A percentile compares a stretch with the other conserved stretches of the same genome.
Conservation (phyloP, 495 filamentous ascomycete genomes). For the Daldinia childiae region DNA sequence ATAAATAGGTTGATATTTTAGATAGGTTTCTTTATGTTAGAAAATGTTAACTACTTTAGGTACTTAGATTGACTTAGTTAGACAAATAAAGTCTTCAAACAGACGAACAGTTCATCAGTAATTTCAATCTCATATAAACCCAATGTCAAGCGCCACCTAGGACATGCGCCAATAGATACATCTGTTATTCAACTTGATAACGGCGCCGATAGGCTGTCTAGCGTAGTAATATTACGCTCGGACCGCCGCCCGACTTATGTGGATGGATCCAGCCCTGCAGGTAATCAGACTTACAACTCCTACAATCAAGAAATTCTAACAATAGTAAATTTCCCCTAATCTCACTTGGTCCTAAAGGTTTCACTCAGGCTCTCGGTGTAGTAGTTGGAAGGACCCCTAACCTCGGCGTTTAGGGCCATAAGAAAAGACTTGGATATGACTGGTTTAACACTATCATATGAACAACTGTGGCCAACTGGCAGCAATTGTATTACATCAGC, state of each 20-base stretch:
- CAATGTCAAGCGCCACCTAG: background rate
- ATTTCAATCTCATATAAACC: background rate
- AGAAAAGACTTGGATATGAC: background rate
- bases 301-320: background rate
- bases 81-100: background rate
- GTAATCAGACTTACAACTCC: background rate
- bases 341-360: background rate
- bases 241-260: background rate
- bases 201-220: background rate
- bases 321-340: background rate
- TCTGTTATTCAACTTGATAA: background rate
- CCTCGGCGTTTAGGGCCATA: background rate
- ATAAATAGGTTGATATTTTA: too few species aligned
- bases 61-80: too few species aligned
- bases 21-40: too few species aligned
- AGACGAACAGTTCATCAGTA: background rate
- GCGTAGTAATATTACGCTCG: background rate
- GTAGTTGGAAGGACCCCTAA: conserved; percentile 17
- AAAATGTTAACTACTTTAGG: too few species aligned
- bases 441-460: background rate
- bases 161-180: too few species aligned
- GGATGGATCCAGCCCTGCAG: background rate
- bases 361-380: conserved; percentile 15
- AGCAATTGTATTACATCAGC: background rate
- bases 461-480: background rate